Evolutionary conservation across 2,329 filamentous ascomycete genomes (phyloP).

Genomic region (Xylaria sp.): DNA sequence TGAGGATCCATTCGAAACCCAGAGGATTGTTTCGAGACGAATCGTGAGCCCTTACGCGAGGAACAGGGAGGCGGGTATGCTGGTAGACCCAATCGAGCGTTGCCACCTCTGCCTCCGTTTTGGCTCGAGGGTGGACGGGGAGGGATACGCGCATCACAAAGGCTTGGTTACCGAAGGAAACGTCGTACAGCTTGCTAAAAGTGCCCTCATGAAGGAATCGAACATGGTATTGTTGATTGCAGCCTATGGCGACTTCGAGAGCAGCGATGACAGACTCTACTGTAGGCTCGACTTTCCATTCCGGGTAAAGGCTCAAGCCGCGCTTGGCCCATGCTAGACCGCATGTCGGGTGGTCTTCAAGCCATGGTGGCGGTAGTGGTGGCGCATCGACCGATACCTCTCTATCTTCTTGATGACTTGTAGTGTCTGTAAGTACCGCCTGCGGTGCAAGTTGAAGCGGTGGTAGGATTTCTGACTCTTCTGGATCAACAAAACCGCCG

Average conservation of each 20-base stretch:
- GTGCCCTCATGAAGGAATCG: conserved; percentile 40
- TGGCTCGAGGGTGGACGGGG: conserved; percentile 43
- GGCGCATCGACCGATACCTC: background rate
- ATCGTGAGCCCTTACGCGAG: conserved; percentile 42
- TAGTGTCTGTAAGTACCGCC: background rate
- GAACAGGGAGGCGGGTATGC: conserved; percentile 46
- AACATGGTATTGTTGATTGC: conserved; percentile 37
- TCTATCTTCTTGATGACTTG: background rate
- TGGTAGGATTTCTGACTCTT: background rate
- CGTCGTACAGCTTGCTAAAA: conserved; percentile 44
- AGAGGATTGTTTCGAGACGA: conserved; percentile 41
- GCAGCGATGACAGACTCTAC: conserved; percentile 41
- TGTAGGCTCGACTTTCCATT: conserved; percentile 43
- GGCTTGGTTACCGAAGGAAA: conserved; percentile 39
- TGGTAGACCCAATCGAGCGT: conserved; percentile 44
- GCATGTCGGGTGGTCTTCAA: conserved; percentile 21
- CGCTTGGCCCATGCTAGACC: conserved; percentile 39
- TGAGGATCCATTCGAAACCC: conserved; percentile 51
- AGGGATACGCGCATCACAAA: conserved; percentile 51
- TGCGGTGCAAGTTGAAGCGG: background rate
- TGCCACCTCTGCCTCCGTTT: conserved; percentile 49
- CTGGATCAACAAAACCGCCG: background rate
- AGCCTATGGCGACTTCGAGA: conserved; percentile 36
- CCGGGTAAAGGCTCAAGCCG: conserved; percentile 19
- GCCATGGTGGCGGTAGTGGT: background rate